Evolutionary conservation across 768 basidiomycete species (phyloP).

Genomic region (Mycena olivaceomarginata): DNA sequence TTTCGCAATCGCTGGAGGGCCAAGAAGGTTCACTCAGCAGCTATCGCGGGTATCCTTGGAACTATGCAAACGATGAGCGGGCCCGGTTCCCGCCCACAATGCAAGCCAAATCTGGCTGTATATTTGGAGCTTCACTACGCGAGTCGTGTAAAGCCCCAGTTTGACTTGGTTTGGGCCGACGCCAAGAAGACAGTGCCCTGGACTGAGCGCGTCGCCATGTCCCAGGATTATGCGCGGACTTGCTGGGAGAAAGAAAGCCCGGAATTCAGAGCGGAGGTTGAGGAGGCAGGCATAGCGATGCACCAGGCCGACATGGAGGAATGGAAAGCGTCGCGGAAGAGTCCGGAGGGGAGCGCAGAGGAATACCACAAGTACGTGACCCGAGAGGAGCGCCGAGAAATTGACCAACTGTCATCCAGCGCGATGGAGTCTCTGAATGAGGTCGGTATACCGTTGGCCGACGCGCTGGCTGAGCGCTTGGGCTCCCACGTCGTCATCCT

Average conservation of each 20-base stretch:
- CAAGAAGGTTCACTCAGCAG: not conserved
- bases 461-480: not conserved
- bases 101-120: not conserved
- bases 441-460: not conserved
- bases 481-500: not conserved
- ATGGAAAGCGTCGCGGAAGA: not conserved
- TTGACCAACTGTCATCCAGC: not conserved
- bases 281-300: not conserved
- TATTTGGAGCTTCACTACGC: conserved; percentile 6
- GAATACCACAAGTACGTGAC: conserved; percentile 15
- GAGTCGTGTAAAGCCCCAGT: not conserved
- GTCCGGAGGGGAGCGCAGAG: not conserved
- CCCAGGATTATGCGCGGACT: not conserved
- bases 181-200: not conserved
- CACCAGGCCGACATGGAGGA: not conserved
- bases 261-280: not conserved
- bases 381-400: not conserved
- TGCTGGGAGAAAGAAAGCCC: not conserved
- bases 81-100: not conserved
- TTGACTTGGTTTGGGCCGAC: not conserved
- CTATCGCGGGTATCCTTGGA: not conserved
- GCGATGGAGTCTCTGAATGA: not conserved
- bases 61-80: not conserved
- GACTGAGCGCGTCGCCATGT: not conserved
- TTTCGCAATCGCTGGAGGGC: not conserved